A percentile compares a stretch with the other conserved stretches of the same genome.
These are phyloP conservation scores for Podospora comata DNA, from an alignment of 495 filamentous ascomycete species.

Conservation along the genomic window DNA sequence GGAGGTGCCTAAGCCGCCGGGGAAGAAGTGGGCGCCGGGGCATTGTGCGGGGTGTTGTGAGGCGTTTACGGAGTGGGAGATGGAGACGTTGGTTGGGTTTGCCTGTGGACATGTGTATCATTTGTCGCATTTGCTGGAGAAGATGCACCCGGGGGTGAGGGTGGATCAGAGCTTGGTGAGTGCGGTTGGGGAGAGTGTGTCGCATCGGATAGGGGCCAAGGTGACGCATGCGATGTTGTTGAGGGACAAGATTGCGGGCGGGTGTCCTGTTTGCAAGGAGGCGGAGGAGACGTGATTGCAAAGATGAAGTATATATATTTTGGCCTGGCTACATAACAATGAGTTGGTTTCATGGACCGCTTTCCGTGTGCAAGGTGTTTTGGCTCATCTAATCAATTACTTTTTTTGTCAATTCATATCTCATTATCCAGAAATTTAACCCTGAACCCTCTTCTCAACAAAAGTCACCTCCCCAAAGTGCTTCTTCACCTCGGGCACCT, in stretches of 20 bases:
- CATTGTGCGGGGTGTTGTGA: constrained; percentile 64
- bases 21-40: constrained; percentile 40
- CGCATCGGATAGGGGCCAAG: constrained; percentile 65
- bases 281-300: constrained; percentile 11
- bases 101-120: constrained; percentile 92
- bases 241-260: constrained; percentile 63
- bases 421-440: not conserved
- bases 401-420: not conserved
- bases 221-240: constrained; percentile 84
- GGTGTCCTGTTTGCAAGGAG: constrained; percentile 62
- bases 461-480: constrained; percentile 46
- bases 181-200: constrained; percentile 37
- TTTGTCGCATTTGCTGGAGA: constrained; percentile 67
- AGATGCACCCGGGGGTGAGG: constrained; percentile 42
- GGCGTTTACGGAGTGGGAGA: constrained; percentile 59
- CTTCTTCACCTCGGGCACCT: constrained; percentile 49
- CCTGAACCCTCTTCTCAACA: constrained; percentile 38
- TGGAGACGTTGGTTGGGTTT: constrained; percentile 81
- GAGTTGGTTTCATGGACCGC: not conserved
- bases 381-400: not conserved
- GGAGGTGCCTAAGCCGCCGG: constrained; percentile 1
- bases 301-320: not conserved
- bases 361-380: not conserved
- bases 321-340: not conserved
- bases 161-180: constrained; percentile 26